phyloP scores from a whole-genome alignment of 495 filamentous ascomycete genomes.

The Parmelia sp. region DNA sequence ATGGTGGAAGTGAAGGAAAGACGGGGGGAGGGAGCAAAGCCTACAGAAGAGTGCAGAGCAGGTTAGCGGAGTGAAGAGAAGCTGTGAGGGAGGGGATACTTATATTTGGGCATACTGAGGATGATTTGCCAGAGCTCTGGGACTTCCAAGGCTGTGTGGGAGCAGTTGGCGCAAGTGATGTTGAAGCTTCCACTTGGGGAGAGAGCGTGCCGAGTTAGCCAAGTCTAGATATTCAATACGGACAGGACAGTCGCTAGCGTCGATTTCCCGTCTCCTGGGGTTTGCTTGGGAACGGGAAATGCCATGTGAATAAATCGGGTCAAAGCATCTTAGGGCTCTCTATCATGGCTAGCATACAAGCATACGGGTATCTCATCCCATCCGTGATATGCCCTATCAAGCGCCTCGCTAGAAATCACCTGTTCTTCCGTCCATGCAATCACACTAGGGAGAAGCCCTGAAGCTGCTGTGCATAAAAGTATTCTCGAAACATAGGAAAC shows the following conservation, averaged over 20 bases:
- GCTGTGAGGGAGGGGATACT: conserved; percentile 34
- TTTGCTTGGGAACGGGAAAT: background rate
- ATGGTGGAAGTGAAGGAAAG: too few relatives aligned
- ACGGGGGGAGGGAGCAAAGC: conserved; percentile 25
- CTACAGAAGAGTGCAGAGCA: conserved; percentile 61
- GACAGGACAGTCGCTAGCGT: background rate
- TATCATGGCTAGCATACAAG: conserved; percentile 13
- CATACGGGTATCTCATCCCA: conserved; percentile 14
- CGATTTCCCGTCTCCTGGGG: background rate
- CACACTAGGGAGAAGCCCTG: background rate
- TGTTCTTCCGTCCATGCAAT: background rate
- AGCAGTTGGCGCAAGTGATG: conserved; percentile 8
- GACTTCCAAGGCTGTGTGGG: background rate
- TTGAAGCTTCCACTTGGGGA: too few relatives aligned
- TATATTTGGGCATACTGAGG: conserved; percentile 74
- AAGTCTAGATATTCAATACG: background rate
- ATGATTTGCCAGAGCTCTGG: background rate
- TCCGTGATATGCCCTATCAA: background rate
- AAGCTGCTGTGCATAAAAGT: background rate
- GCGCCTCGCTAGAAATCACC: background rate
- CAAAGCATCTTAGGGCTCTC: background rate
- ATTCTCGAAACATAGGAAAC: background rate
- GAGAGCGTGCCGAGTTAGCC: conserved; percentile 2
- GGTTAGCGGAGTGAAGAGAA: conserved; percentile 43
- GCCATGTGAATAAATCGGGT: background rate